Base-by-base conservation (phyloP, 2,329 filamentous ascomycete species). In the Diplodia sapinea region DNA sequence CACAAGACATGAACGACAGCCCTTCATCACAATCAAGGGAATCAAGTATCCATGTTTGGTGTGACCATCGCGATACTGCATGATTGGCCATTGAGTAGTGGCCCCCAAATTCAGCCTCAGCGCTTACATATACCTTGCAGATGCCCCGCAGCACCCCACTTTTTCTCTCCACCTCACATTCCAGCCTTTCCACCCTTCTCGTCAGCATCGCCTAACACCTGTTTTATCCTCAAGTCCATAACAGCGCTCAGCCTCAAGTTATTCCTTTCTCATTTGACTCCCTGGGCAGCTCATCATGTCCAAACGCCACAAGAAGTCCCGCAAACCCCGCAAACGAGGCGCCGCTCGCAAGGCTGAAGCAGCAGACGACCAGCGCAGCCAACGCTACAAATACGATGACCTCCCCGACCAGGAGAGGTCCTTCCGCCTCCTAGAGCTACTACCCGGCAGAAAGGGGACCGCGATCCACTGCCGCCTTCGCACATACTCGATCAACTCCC, bases 401-500 rank as follows among this genome's bases (percentile, higher is more conserved):
- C 51, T 54, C 11, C 51, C 51, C 6, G 26, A 54, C 2, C 23
- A 31, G 15, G 51, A 54, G 26, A 54, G 11, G 8, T 54, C 33
- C 29, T 54, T 61, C 13, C 56, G 56, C 15, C 4, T 61, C 4
- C 20, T 61, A 6, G 33, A 62, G 38, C 57, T 62, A 4, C 36
- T 62, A 0, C 57, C 57, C 15, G 57, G 57, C 13, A 29, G 15
- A 31, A 7, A 23, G 26, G 38, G 20, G 6, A 33, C 11, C 23
- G 2, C 11, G 17, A 31, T 63, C 12, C 40, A 31, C 31, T 63
- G 59, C n/a, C 59, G 43, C 4, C 59, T 63, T 3, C 40, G 23
- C 29, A 50, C 15, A 20, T 20, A 43, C 36, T 57, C 55, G 11
- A 43, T 43, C 55, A 57, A 57, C 55, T 57, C 43, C 36, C 55